Evolutionary conservation across 1,139 yeast genomes (phyloP), one percentile per base, ranked within the genome.

Genomic region (Candida labiduridarum): DNA sequence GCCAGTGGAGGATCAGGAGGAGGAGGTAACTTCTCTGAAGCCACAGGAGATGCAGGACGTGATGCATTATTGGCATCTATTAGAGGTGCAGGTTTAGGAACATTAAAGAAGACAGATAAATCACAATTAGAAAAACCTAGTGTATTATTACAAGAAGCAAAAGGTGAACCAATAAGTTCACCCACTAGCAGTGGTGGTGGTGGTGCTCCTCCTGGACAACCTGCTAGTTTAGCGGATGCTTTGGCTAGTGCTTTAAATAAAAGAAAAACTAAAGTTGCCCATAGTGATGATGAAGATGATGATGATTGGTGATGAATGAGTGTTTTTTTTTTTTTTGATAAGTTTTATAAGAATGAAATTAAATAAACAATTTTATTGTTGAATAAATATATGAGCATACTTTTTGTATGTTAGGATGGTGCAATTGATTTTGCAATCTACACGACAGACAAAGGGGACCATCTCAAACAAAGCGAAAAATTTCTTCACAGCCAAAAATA

Each of bases 11-110:
- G 22, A 4, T 4, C 29, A 4, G 29, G 29, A 4, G 29, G 29
- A 27, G 54, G 54, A 2, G 55, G 49, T 6, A 36, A 58, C 0
- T 36, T 47, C n/a, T 54, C 63, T 2, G 61, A 67, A n/a, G 63
- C 68, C 2, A 58, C 76, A 1, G 80, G 77, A 1, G 90, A 79
- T 56, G 71, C 76, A 0, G 84, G 84, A 0, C 77, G 96, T 60
- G 96, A 89, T 66, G 96, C 96, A 0, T 77, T 94, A 44, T 71
- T 94, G 52, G 90, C 96, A 0, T 89, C 97, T 0, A 94, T 92
- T 58, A 79, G 96, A 60, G 82, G 86, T 33, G 85, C 96, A 0
- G 90, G 91, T 48, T 48, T 91, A 11, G 85, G 85, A 0, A 64
- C 82, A 3, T 77, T 92, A 56, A 83, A 77, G 56, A 89, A 86